A percentile compares a stretch with the other conserved stretches of the same genome.
These are phyloP conservation scores for Rhodosporidiobolus sp. DNA, from an alignment of 768 basidiomycete genomes.

Conservation along the genomic window DNA sequence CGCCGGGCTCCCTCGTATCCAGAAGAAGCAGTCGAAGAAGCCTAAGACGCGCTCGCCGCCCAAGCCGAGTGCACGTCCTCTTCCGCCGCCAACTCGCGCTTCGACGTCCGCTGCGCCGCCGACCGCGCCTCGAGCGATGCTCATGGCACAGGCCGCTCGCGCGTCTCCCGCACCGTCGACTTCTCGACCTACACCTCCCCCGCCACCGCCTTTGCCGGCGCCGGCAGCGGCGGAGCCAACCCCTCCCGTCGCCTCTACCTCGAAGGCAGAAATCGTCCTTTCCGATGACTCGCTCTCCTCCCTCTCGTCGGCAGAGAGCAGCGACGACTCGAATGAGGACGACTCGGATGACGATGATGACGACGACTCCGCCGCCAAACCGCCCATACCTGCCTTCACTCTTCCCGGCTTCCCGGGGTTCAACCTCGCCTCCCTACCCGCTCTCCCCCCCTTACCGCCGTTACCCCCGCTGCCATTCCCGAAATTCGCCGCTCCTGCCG, in stretches of 20 bases:
- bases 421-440: not conserved
- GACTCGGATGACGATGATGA: not conserved
- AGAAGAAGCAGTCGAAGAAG: slow-evolving; percentile 11
- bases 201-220: not conserved
- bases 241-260: not conserved
- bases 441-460: slow-evolving; percentile 17
- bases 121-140: not conserved
- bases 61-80: not conserved
- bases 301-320: not conserved
- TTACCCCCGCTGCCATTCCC: not conserved
- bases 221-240: not conserved
- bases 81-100: not conserved
- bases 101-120: not conserved
- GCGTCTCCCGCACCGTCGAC: no score
- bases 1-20: slow-evolving; percentile 20
- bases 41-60: slow-evolving; percentile 5
- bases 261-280: not conserved
- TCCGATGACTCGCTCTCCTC: not conserved
- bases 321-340: not conserved
- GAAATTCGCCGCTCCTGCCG: not conserved
- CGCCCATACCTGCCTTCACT: not conserved
- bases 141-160: not conserved
- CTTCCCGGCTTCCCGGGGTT: not conserved
- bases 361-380: not conserved
- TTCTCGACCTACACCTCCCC: not conserved